These are phyloP conservation scores for Ascochyta clinopodiicola DNA, from an alignment of 2,329 filamentous ascomycete species.

Conservation along the genomic window DNA sequence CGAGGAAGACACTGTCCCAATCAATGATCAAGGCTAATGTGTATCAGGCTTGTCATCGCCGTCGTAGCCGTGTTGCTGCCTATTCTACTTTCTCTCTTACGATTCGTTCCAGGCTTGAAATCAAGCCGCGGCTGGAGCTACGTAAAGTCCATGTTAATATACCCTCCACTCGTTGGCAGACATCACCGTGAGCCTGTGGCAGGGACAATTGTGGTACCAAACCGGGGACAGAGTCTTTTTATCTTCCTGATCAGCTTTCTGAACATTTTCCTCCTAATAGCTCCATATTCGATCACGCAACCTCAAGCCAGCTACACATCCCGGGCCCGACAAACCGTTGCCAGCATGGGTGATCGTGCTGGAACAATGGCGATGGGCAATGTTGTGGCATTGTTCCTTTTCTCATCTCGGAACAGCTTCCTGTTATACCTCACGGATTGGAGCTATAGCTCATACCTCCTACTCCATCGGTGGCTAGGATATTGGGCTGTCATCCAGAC, in stretches of 20 bases:
- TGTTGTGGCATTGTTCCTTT: not conserved
- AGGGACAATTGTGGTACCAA: too few relatives aligned
- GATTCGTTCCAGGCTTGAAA: too few relatives aligned
- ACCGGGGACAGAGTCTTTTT: too few relatives aligned
- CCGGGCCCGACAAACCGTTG: not conserved
- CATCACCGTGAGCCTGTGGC: too few relatives aligned
- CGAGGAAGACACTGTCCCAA: too few relatives aligned
- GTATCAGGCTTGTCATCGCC: too few relatives aligned
- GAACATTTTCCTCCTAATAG: not conserved
- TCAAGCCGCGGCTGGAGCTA: too few relatives aligned
- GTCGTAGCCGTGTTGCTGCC: too few relatives aligned
- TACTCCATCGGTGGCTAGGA: constrained; percentile 42
- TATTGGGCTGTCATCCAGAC: constrained; percentile 23
- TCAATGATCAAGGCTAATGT: too few relatives aligned
- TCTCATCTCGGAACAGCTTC: constrained; percentile 41
- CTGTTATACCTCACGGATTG: constrained; percentile 47
- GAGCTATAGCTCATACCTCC: constrained; percentile 45
- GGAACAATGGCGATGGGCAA: not conserved
- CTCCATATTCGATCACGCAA: not conserved
- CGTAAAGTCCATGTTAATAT: too few relatives aligned
- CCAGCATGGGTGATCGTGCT: not conserved
- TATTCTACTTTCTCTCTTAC: too few relatives aligned
- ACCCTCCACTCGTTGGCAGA: too few relatives aligned
- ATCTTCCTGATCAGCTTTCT: not conserved
- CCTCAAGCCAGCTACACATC: not conserved